Base-by-base conservation (phyloP, 1,284 basidiomycete species). In the Entoloma clypeatum region DNA sequence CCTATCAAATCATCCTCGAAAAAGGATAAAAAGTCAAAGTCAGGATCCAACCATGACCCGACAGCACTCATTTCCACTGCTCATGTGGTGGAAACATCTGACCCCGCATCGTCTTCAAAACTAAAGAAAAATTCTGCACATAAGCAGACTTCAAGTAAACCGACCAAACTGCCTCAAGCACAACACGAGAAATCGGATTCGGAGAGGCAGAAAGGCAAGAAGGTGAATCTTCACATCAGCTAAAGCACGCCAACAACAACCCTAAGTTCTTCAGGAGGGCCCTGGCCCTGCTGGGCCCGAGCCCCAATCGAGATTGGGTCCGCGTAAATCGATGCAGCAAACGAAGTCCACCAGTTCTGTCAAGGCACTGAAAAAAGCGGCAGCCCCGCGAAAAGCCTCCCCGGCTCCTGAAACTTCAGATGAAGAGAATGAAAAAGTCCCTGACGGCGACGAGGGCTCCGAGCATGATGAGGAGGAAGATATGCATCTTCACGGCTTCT, bases 401-500 rank as follows among this genome's bases (percentile, higher is more conserved):
- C 25, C 25, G 6, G 50, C 47, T 18, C 39, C 42, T 9, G 41
- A 37, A 14, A 26, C 19, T 16, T 25, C 21, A 17, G 32, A 38
- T 18, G 45, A 39, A 5, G 47, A 44, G 11, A 51, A 49, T 19
- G 44, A 41, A 31, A 49, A 29, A 45, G 50, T 53, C 6, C 48
- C 44, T 11, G 55, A 53, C 26, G 53, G 29, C 2, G 50, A 48
- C 4, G 23, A 23, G 6, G 39, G 44, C 11, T 36, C 41, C 11
- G 34, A 30, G n/a, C 49, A 52, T 27, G 47, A 47, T 10, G 48
- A 61, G 3, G 65, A 67, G 14, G 60, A 66, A 7, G 60, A 64
- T n/a, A 63, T 64, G 24, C 70, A 76, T 50, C 51, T 86, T 10
- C 77, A 84, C 51, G 87, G 85, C 3, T 88, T 90, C 59, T 85